phyloP scores from a whole-genome alignment of 345 rosid species.

The Durio zibethinus region DNA sequence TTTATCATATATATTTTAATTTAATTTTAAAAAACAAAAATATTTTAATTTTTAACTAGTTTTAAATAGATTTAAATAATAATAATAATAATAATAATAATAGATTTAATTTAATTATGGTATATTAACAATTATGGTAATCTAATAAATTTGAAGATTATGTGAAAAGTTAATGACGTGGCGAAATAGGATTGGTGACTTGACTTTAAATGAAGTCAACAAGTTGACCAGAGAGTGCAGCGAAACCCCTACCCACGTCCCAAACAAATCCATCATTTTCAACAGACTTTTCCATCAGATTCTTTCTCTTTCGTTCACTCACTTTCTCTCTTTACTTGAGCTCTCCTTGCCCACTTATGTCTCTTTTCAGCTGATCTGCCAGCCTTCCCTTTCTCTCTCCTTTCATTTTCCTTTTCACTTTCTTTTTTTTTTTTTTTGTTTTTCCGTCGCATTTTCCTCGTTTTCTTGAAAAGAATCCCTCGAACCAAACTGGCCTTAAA shows the following conservation, averaged over 20 bases:
- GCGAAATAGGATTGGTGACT: neutral
- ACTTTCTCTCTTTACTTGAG: neutral
- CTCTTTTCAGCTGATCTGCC: neutral
- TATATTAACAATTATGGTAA: too few species aligned
- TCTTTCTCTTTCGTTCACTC: constrained; percentile 6
- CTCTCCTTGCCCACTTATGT: neutral
- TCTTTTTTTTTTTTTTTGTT: too few species aligned
- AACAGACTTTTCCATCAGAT: constrained; percentile 30
- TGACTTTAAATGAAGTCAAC: constrained; percentile 10
- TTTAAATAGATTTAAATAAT: too few species aligned
- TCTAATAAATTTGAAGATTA: too few species aligned
- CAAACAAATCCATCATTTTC: constrained; percentile 32
- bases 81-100: too few species aligned
- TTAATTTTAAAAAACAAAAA: too few species aligned
- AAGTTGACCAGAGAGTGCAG: constrained; percentile 9
- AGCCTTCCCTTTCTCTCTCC: neutral
- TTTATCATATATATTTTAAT: too few species aligned
- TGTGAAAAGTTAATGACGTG: too few species aligned
- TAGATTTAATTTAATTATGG: too few species aligned
- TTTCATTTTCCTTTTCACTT: constrained; percentile 23
- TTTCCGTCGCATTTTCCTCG: constrained; percentile 21
- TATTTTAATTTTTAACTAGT: too few species aligned
- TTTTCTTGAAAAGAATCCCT: constrained; percentile 14
- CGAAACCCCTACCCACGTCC: constrained; percentile 6
- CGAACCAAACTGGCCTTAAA: constrained; percentile 18